These are phyloP conservation scores for Crinitomyces ghanaensis DNA, from an alignment of 805 yeast species.

Conservation along the genomic window DNA sequence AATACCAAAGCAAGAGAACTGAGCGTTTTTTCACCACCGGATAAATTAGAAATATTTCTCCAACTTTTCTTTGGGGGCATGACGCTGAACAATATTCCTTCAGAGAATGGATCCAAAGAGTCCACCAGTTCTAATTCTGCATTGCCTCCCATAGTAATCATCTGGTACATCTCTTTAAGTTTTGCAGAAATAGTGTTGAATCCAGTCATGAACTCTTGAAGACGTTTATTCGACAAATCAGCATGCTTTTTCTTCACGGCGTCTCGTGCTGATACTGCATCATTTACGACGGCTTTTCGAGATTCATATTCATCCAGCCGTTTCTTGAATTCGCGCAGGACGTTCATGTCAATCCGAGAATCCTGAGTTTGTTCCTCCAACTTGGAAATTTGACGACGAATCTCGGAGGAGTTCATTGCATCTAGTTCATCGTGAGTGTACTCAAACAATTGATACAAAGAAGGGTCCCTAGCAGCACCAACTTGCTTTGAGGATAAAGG, in stretches of 20 bases:
- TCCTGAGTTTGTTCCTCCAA: conserved; percentile 46
- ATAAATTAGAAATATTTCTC: conserved; percentile 87
- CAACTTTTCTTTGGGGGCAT: conserved; percentile 99
- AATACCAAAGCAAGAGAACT: conserved; percentile 91
- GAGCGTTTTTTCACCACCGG: conserved; percentile 97
- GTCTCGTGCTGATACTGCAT: conserved; percentile 58
- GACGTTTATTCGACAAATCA: conserved; percentile 56
- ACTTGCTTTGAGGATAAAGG: not conserved
- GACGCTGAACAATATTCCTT: conserved; percentile 91
- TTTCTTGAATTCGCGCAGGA: conserved; percentile 62
- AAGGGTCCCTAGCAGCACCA: conserved; percentile 3
- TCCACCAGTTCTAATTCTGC: conserved; percentile 95
- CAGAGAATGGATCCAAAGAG: conserved; percentile 94
- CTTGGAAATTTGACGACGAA: conserved; percentile 41
- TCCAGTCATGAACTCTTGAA: conserved; percentile 89
- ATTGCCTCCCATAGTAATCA: conserved; percentile 99
- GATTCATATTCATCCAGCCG: conserved; percentile 52
- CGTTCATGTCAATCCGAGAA: conserved; percentile 57
- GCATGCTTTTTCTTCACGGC: conserved; percentile 48
- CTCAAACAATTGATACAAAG: conserved; percentile 30
- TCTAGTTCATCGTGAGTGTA: conserved; percentile 42
- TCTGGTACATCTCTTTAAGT: conserved; percentile 91
- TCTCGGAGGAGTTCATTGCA: conserved; percentile 34
- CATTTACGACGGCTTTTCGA: conserved; percentile 55
- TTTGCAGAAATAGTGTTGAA: conserved; percentile 77